Base-by-base conservation (phyloP, 2,329 filamentous ascomycete species). In the Trichocomaceae sp. region DNA sequence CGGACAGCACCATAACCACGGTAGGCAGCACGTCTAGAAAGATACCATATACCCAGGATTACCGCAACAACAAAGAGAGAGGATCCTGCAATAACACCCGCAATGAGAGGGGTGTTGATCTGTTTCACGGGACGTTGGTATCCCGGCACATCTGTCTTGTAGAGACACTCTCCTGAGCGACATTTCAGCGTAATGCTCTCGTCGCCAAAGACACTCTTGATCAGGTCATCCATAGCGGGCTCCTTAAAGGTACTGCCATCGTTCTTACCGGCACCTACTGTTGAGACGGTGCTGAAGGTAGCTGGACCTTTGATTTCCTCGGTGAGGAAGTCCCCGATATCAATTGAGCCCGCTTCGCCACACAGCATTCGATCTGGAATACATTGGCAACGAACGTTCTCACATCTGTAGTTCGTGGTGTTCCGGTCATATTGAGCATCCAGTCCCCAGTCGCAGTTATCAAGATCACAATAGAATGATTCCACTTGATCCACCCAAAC, bases 31-130 rank as follows among this genome's bases (percentile, higher is more conserved):
- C 90, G 83, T 57, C 90, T 83, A 7, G 90, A 90, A 5, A 96
- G 76, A 68, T 95, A 95, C 90, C 91, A 99, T 19, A 90, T 83
- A 1, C 83, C 66, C 15, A 97, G 74, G 47, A 96, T 88, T 50
- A 92, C 83, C 1, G 84, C 88, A n/a, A 95, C 90, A 12, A 99
- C 79, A 65, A 96, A 96, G 0, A 99, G 78, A 0, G 87, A 87
- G 64, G 84, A 88, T 6, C 83, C 86, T 22, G 90, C 91, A 64
- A 99, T 97, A 47, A 96, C 88, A 13, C 88, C 87, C 10, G 95
- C 92, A 62, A 99, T 99, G 48, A 99, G 79, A 2, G 92, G 93
- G 0, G 92, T 97, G 70, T 99, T 99, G 74, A 99, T 97, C 68
- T 86, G 86, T 75, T 96, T 96, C 57, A 96, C 81, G 0, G 92